Conservation (phyloP, 1,284 basidiomycete genomes). For the Trichosporon coremiiforme region DNA sequence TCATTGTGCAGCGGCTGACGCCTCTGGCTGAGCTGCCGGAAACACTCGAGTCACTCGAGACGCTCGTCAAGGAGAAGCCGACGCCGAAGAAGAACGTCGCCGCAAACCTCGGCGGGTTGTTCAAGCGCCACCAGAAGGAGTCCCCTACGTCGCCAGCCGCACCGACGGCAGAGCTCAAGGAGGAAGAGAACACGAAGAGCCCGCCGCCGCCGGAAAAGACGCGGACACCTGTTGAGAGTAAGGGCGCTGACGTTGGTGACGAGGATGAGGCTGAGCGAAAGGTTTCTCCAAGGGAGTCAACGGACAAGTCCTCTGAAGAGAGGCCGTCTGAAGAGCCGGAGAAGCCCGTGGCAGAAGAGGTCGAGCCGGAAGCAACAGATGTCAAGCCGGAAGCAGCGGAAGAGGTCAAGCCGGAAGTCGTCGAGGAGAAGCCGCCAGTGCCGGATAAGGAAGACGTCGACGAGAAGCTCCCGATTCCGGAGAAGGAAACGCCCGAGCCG, state of each 20-base stretch:
- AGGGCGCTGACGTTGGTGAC: background rate
- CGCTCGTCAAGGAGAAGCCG: conserved; percentile 73
- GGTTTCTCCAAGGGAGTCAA: conserved; percentile 13
- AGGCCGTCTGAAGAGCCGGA: background rate
- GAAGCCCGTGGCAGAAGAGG: background rate
- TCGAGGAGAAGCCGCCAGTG: background rate
- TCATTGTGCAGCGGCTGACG: conserved; percentile 71
- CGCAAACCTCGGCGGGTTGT: conserved; percentile 45
- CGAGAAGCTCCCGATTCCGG: background rate
- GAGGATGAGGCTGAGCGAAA: background rate
- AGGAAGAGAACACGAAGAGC: background rate
- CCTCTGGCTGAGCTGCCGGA: conserved; percentile 64
- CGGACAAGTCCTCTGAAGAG: conserved; percentile 6
- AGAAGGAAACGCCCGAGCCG: conserved; percentile 18
- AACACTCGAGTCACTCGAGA: conserved; percentile 71
- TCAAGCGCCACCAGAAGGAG: conserved; percentile 37
- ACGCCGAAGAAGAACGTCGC: conserved; percentile 48
- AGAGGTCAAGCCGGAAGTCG: background rate
- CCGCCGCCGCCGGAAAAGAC: background rate
- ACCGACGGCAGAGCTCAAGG: conserved; percentile 3
- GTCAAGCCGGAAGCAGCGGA: background rate
- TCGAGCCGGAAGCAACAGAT: background rate
- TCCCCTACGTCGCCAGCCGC: background rate
- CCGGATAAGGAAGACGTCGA: background rate
- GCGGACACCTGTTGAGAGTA: conserved; percentile 1